These are phyloP conservation scores for Kodamaea sp. DNA, from an alignment of 1,139 yeast genomes.

Conservation along the genomic window DNA sequence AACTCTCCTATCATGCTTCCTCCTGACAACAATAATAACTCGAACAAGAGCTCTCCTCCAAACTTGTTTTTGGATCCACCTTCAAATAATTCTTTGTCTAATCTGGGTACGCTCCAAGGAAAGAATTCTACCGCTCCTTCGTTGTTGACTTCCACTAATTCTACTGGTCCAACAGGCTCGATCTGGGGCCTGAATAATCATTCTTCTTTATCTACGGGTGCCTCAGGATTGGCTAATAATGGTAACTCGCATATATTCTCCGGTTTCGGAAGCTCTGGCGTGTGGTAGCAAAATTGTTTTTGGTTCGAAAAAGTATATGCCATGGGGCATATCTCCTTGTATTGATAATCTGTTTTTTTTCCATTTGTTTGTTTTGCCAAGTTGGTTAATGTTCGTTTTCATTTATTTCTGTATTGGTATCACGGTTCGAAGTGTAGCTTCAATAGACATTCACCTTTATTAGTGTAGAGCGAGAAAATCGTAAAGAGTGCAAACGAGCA, in stretches of 20 bases:
- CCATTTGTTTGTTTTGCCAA: conserved; percentile 3
- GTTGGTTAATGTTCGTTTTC: conserved; percentile 1
- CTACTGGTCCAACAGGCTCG: conserved; percentile 12
- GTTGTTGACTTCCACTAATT: conserved; percentile 10
- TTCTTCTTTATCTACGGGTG: conserved; percentile 10
- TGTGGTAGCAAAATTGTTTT: conserved; percentile 16
- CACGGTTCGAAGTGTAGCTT: too few relatives aligned
- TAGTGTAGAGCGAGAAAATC: too few relatives aligned
- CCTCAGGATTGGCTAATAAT: conserved; percentile 11
- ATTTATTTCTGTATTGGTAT: neutral
- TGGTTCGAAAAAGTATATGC: too few relatives aligned
- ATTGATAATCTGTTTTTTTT: conserved; percentile 1
- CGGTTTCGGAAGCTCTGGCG: conserved; percentile 17
- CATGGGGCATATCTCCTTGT: conserved; percentile 1
- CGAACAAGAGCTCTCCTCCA: conserved; percentile 27
- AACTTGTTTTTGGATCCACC: conserved; percentile 22
- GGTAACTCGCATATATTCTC: conserved; percentile 13
- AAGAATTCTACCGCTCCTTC: conserved; percentile 10
- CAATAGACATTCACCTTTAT: too few relatives aligned
- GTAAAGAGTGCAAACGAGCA: too few relatives aligned
- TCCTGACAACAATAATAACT: conserved; percentile 12
- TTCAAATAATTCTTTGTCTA: conserved; percentile 6
- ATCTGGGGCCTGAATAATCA: conserved; percentile 17
- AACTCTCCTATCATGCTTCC: conserved; percentile 23
- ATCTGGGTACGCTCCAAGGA: conserved; percentile 1